Percentiles rank a stretch among this genome's conserved stretches.
These are phyloP conservation scores for Ramalina intermedia DNA, from an alignment of 495 filamentous ascomycete species.

Conservation along the genomic window DNA sequence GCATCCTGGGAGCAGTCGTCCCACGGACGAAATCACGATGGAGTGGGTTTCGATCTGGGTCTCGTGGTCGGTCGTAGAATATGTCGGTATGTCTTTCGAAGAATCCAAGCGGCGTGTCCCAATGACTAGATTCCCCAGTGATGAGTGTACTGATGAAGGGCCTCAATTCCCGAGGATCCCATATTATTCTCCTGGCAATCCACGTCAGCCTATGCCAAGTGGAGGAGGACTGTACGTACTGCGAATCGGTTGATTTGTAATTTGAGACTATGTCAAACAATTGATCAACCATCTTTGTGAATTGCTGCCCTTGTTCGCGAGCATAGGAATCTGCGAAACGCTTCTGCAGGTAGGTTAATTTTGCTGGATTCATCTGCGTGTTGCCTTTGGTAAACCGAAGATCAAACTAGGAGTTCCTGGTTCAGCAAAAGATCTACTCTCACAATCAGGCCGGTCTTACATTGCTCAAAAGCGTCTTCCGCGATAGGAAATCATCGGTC, in stretches of 20 bases:
- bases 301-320: constrained; percentile 21
- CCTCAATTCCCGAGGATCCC: constrained; percentile 19
- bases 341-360: constrained; percentile 68
- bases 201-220: not conserved
- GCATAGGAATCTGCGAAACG: constrained; percentile 42
- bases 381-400: constrained; percentile 81
- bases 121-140: constrained; percentile 45
- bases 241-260: not conserved
- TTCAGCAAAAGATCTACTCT: not conserved
- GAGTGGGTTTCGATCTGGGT: not conserved
- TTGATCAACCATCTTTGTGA: constrained; percentile 35
- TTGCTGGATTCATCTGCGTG: constrained; percentile 66
- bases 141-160: constrained; percentile 38
- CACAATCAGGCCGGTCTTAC: constrained; percentile 2
- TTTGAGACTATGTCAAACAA: constrained; percentile 11
- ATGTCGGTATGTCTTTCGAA: constrained; percentile 45
- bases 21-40: not conserved
- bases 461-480: constrained; percentile 53
- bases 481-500: constrained; percentile 50
- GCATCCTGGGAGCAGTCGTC: not conserved
- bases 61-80: constrained; percentile 34
- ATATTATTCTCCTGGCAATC: constrained; percentile 11
- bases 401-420: constrained; percentile 37
- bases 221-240: not conserved
- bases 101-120: constrained; percentile 42